Evolutionary conservation across 345 rosid genomes (phyloP).

Genomic region (Dovyalis caffra): DNA sequence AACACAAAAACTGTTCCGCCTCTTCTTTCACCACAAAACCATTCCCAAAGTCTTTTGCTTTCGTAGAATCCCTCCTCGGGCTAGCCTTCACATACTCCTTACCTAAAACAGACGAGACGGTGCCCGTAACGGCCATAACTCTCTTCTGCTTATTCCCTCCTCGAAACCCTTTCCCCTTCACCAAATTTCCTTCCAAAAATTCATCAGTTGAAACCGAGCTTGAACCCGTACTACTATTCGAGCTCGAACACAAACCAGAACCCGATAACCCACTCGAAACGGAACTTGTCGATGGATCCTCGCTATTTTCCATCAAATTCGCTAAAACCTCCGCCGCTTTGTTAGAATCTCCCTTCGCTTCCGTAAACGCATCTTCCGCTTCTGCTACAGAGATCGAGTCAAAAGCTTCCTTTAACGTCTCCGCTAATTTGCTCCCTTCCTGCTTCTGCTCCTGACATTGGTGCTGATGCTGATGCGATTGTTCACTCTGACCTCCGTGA

Average conservation of each 20-base stretch:
- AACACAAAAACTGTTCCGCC: slow-evolving; percentile 62
- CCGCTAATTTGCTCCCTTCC: slow-evolving; percentile 2
- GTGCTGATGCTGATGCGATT: background rate
- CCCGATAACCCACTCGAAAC: slow-evolving; percentile 42
- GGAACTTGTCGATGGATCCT: slow-evolving; percentile 47
- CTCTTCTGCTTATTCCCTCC: slow-evolving; percentile 52
- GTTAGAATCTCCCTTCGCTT: slow-evolving; percentile 47
- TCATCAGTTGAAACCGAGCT: slow-evolving; percentile 39
- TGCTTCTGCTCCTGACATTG: slow-evolving; percentile 14
- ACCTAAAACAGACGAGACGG: slow-evolving; percentile 73
- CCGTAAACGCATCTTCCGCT: slow-evolving; percentile 40
- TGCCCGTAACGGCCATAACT: slow-evolving; percentile 71
- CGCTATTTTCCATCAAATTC: slow-evolving; percentile 30
- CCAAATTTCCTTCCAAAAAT: slow-evolving; percentile 30
- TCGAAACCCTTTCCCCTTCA: slow-evolving; percentile 26
- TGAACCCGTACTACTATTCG: slow-evolving; percentile 22
- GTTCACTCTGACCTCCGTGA: slow-evolving; percentile 9
- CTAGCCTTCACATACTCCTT: slow-evolving; percentile 66
- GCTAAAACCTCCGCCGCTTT: slow-evolving; percentile 48
- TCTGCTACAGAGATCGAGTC: slow-evolving; percentile 53
- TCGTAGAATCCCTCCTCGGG: slow-evolving; percentile 28
- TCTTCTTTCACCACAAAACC: slow-evolving; percentile 45
- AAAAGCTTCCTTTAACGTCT: slow-evolving; percentile 51
- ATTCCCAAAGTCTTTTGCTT: slow-evolving; percentile 20
- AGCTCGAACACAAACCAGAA: slow-evolving; percentile 39